Conservation (phyloP, 2,329 filamentous ascomycete genomes). For the Phaeosphaeriaceae sp. region DNA sequence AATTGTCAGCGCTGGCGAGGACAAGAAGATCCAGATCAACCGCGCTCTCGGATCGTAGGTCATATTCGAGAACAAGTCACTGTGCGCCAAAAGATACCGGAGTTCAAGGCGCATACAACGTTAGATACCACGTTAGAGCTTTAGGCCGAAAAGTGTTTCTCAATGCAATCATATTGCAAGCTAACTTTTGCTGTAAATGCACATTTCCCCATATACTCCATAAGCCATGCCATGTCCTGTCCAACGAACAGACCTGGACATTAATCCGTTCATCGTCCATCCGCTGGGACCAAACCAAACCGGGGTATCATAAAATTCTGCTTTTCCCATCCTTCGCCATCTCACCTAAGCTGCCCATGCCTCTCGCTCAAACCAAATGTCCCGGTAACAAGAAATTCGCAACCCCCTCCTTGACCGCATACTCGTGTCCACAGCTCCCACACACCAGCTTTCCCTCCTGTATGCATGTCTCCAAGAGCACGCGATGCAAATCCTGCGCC, state of each 20-base stretch:
- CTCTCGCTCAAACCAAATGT: conserved; percentile 72
- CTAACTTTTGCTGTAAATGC: neutral
- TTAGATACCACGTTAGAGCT: conserved; percentile 3
- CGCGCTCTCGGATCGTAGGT: conserved; percentile 27
- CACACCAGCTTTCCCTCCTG: conserved; percentile 88
- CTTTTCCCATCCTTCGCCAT: too few species aligned
- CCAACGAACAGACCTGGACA: neutral
- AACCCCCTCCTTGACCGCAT: conserved; percentile 93
- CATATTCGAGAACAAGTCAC: neutral
- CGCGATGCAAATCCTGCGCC: conserved; percentile 77
- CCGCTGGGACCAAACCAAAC: neutral
- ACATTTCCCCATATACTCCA: neutral
- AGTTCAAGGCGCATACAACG: conserved; percentile 2
- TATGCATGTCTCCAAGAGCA: conserved; percentile 90
- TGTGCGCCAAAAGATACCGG: neutral
- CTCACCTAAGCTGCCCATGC: too few species aligned
- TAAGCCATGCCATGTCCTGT: neutral
- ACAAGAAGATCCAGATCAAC: conserved; percentile 94
- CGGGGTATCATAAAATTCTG: conserved; percentile 31
- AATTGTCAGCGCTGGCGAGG: conserved; percentile 90
- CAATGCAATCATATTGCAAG: neutral
- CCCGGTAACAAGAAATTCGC: conserved; percentile 94
- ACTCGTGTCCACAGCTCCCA: conserved; percentile 90
- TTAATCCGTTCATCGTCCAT: neutral
- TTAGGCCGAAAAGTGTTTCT: conserved; percentile 3